Percentiles rank a stretch among this genome's conserved stretches.
These are phyloP conservation scores for Pythium aristosporum DNA, from an alignment of 352 stramenopile species.

Conservation along the genomic window DNA sequence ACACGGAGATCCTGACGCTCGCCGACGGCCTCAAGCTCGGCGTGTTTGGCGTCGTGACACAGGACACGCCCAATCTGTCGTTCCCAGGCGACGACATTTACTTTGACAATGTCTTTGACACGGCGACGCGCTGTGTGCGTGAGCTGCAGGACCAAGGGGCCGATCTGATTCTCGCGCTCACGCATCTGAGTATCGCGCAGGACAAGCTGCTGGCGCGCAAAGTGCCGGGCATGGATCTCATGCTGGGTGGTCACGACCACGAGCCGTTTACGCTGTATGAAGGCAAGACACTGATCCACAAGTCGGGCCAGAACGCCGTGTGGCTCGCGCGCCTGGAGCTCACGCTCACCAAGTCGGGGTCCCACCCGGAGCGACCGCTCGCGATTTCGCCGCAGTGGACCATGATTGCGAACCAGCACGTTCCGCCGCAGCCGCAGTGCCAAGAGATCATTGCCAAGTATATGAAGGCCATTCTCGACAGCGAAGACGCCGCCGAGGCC, in stretches of 20 bases:
- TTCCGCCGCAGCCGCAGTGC: slow-evolving; percentile 51
- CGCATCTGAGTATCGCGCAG: slow-evolving; percentile 76
- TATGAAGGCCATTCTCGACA: slow-evolving; percentile 56
- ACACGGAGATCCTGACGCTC: slow-evolving; percentile 52
- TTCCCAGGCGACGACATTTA: slow-evolving; percentile 39
- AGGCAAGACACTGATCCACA: slow-evolving; percentile 86
- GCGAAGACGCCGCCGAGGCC: slow-evolving; percentile 45
- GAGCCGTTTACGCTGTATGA: slow-evolving; percentile 86
- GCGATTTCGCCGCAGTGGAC: slow-evolving; percentile 67
- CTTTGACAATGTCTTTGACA: slow-evolving; percentile 54
- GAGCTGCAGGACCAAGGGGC: slow-evolving; percentile 60
- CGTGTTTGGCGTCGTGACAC: slow-evolving; percentile 70
- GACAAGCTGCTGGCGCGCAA: slow-evolving; percentile 66
- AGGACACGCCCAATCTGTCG: slow-evolving; percentile 52
- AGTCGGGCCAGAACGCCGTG: slow-evolving; percentile 86
- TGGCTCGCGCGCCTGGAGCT: slow-evolving; percentile 86
- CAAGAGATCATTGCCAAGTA: slow-evolving; percentile 77
- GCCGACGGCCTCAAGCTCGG: slow-evolving; percentile 55
- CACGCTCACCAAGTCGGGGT: slow-evolving; percentile 42
- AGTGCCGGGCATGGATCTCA: slow-evolving; percentile 74
- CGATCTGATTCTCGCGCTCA: slow-evolving; percentile 85
- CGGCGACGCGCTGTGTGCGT: slow-evolving; percentile 52
- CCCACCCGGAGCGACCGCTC: slow-evolving; percentile 45
- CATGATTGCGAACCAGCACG: slow-evolving; percentile 74
- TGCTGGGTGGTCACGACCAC: slow-evolving; percentile 92